Conservation (phyloP, 176 grass and related monocot species). For the Coix lacrymajobi region DNA sequence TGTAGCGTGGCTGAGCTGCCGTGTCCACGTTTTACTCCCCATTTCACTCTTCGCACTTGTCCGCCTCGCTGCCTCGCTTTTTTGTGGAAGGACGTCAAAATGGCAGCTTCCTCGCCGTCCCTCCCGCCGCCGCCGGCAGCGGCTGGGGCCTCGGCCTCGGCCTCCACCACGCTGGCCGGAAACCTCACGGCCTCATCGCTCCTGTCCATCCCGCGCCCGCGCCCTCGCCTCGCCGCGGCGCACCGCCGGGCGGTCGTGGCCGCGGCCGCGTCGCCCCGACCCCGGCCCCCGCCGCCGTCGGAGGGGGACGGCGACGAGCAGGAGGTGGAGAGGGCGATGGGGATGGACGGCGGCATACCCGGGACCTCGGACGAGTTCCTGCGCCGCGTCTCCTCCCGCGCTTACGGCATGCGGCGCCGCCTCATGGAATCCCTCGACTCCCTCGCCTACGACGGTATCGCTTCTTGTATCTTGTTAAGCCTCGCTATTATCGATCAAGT, state of each 20-base stretch:
- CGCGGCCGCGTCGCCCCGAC: conserved; percentile 16
- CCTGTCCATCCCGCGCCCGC: conserved; percentile 29
- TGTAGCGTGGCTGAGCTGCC: conserved; percentile 9
- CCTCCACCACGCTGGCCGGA: conserved; percentile 5
- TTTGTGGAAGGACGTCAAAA: conserved; percentile 19
- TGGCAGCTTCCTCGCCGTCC: conserved; percentile 46
- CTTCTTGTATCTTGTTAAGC: neutral
- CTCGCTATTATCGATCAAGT: neutral
- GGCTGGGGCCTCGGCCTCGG: neutral
- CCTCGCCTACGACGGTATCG: conserved; percentile 74
- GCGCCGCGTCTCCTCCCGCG: conserved; percentile 80
- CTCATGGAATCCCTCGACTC: conserved; percentile 84
- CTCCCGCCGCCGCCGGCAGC: conserved; percentile 16
- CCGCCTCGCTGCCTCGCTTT: neutral
- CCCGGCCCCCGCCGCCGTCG: conserved; percentile 11
- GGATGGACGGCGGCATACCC: conserved; percentile 76
- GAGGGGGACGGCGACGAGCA: conserved; percentile 19
- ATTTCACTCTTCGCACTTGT: neutral
- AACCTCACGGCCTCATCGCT: conserved; percentile 30
- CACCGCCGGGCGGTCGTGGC: conserved; percentile 36
- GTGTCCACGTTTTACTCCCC: conserved; percentile 6
- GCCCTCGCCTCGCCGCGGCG: conserved; percentile 11
- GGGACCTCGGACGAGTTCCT: conserved; percentile 90
- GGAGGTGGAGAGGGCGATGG: conserved; percentile 90
- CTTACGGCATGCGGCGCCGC: conserved; percentile 87